Base-by-base conservation (phyloP, 257 asterid genomes). In the Penstemon newberryi region DNA sequence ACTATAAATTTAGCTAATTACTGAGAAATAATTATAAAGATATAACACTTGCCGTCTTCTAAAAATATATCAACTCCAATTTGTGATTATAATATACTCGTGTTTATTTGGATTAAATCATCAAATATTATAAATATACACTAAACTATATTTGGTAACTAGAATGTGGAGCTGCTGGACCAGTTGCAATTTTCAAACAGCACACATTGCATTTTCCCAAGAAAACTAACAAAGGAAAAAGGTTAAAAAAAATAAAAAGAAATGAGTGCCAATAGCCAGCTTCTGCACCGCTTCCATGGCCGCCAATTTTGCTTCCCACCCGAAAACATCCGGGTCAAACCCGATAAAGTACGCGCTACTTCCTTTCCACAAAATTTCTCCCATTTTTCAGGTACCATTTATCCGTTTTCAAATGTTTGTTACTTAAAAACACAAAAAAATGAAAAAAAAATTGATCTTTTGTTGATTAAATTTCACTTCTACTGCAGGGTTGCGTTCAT, bases 211-310 rank as follows among this genome's bases (percentile, higher is more conserved):
- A 25, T 0, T 25, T 25, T 25, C 33, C 33, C 33, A 25, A 25
- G 33, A 25, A 25, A 25, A 25, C 33, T 25, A 25, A 25, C 1
- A 25, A 25, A 25, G 33, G 33, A 25, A 25, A 25, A 25, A 25
- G 33, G 33, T 25, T 25, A 25, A 25, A 37, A 58, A 6, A 33
- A 43, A 40, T 10, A 6, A 59, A 41, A 52, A 65, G 80, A 9
- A 38, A 88, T 86, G 96, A 79, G 75, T 77, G 52, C 58, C 63
- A 69, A 40, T 57, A 57, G 74, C 74, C 78, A 70, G 52, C 67
- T 85, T 61, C 81, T 87, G 66, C 79, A 58, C 70, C 69, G 67
- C 18, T 75, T 52, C 75, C 71, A 57, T 60, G 70, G 83, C 70
- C 75, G 65, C 65, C 68, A 18, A 60, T 77, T 74, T 72, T 59